Percentiles rank a stretch among this genome's conserved stretches.
These are phyloP conservation scores for Westerdykella sp. DNA, from an alignment of 2,329 filamentous ascomycete genomes.

Conservation along the genomic window DNA sequence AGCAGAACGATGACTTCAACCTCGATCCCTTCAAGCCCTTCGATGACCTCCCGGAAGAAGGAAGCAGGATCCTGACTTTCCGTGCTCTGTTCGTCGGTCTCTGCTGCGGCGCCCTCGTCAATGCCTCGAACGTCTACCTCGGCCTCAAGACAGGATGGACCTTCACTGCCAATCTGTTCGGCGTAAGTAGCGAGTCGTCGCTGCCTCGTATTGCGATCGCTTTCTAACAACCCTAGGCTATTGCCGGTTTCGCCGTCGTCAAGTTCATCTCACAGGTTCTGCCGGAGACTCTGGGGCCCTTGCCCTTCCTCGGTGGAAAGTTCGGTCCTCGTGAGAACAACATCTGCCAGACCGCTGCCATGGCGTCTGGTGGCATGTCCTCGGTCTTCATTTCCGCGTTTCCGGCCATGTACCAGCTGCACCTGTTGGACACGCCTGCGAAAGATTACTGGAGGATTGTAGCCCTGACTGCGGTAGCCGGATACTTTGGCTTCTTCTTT, in stretches of 20 bases:
- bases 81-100: conserved; percentile 52
- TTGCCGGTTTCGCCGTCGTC: conserved; percentile 55
- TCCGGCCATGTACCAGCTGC: conserved; percentile 55
- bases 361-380: conserved; percentile 53
- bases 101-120: conserved; percentile 53
- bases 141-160: conserved; percentile 47
- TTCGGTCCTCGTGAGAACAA: conserved; percentile 60
- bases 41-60: conserved; percentile 40
- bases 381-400: conserved; percentile 55
- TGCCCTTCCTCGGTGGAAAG: conserved; percentile 49
- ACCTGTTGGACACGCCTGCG: conserved; percentile 47
- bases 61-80: conserved; percentile 48
- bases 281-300: conserved; percentile 29
- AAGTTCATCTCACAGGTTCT: conserved; percentile 49
- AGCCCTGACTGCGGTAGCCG: conserved; percentile 55
- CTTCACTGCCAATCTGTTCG: conserved; percentile 33
- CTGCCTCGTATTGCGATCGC: not conserved
- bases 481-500: conserved; percentile 60
- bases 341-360: conserved; percentile 55
- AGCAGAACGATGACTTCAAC: conserved; percentile 22
- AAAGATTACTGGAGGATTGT: conserved; percentile 54
- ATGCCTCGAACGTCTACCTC: conserved; percentile 58
- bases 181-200: conserved; percentile 12
- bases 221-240: conserved; percentile 33
- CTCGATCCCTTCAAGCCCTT: conserved; percentile 40